Evolutionary conservation across 305 asterid species (phyloP).

Genomic region (Salvia sclarea): DNA sequence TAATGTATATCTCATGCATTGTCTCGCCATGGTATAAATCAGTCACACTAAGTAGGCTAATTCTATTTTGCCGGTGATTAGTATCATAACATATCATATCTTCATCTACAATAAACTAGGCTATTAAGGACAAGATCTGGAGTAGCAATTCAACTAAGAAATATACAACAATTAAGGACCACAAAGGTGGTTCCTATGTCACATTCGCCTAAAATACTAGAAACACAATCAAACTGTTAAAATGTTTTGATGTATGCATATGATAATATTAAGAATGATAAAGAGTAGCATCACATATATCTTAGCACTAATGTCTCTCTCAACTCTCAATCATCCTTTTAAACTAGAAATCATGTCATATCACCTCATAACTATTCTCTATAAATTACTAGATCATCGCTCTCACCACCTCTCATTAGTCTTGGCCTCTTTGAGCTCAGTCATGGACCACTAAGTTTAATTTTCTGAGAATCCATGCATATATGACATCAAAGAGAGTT

Average conservation of each 20-base stretch:
- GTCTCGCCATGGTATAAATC: too few species aligned
- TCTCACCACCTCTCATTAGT: too few species aligned
- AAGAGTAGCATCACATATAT: neutral
- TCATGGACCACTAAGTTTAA: neutral
- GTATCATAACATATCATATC: too few species aligned
- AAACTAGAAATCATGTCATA: neutral
- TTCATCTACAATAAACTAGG: too few species aligned
- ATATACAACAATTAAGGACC: neutral
- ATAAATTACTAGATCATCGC: neutral
- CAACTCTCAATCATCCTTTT: neutral
- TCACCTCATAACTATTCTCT: neutral
- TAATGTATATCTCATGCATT: too few species aligned
- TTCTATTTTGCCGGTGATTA: too few species aligned
- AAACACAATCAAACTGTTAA: neutral
- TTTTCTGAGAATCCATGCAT: conserved; percentile 2
- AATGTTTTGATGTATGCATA: neutral
- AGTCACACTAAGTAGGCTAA: too few species aligned
- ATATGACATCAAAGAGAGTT: conserved; percentile 12
- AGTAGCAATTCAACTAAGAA: too few species aligned
- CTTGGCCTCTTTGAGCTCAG: too few species aligned
- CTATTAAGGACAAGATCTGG: too few species aligned
- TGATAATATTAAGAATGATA: neutral
- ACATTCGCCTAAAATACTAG: neutral
- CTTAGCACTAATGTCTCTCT: neutral
- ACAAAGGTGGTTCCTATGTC: conserved; percentile 18